A percentile compares a stretch with the other conserved stretches of the same genome.
Conservation (phyloP, 2,329 filamentous ascomycete species). For the Pleomassaria siparia region DNA sequence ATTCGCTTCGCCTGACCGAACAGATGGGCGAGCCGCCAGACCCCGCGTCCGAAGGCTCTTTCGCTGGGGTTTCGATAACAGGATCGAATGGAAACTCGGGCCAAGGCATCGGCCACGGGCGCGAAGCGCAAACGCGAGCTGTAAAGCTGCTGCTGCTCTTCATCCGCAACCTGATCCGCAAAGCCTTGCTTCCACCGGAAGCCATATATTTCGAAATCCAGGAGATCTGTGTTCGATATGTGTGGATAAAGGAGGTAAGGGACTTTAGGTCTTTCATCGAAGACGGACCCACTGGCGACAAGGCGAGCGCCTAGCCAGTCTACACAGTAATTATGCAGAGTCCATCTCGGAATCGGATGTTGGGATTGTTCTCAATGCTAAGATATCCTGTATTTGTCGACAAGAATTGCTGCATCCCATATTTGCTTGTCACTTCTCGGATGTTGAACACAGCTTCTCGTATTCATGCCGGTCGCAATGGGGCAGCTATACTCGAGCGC, state of each 20-base stretch:
- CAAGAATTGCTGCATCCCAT: neutral
- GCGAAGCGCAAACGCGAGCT: constrained; percentile 40
- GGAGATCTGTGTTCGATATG: constrained; percentile 44
- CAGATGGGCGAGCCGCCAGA: constrained; percentile 26
- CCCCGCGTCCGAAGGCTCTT: constrained; percentile 1
- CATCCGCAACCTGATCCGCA: constrained; percentile 40
- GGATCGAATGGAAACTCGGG: constrained; percentile 7
- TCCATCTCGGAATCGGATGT: neutral
- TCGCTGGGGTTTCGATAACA: neutral
- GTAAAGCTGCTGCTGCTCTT: constrained; percentile 42
- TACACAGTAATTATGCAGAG: no score
- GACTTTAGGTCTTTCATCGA: constrained; percentile 40
- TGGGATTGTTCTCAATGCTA: neutral
- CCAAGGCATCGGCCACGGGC: constrained; percentile 25
- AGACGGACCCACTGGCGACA: constrained; percentile 11
- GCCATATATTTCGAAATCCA: constrained; percentile 44
- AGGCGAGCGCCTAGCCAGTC: neutral
- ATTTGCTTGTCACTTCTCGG: neutral
- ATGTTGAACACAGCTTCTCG: neutral
- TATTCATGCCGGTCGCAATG: neutral
- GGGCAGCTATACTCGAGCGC: neutral
- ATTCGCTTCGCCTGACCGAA: constrained; percentile 40
- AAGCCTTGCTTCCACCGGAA: constrained; percentile 30
- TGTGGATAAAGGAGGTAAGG: constrained; percentile 45
- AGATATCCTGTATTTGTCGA: neutral